Conservation (phyloP, 345 rosid genomes). For the Euclidium syriacum region DNA sequence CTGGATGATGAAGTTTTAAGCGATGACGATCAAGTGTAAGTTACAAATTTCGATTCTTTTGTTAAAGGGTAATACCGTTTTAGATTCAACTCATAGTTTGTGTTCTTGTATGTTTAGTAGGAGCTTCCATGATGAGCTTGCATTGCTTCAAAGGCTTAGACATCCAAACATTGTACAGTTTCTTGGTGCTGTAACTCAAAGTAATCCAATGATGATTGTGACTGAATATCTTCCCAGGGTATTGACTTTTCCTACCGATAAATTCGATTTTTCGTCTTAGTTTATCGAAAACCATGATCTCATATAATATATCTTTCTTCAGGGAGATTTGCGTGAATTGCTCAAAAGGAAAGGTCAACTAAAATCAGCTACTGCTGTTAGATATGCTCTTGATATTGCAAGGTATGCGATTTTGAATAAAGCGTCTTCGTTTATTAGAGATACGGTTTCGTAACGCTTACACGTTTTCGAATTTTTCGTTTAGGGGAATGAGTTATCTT, state of each 20-base stretch:
- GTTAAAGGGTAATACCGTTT: neutral
- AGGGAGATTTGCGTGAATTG: constrained; percentile 78
- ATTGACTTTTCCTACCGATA: constrained; percentile 7
- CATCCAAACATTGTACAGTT: constrained; percentile 98
- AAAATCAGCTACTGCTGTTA: constrained; percentile 52
- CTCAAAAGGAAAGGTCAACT: constrained; percentile 59
- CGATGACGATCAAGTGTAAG: constrained; percentile 88
- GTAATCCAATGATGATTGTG: constrained; percentile 97
- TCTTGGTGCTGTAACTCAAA: constrained; percentile 95
- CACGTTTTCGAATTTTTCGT: constrained; percentile 17
- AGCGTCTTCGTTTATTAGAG: neutral
- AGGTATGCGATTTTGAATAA: constrained; percentile 38
- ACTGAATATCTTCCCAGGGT: constrained; percentile 92
- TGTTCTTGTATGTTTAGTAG: constrained; percentile 43
- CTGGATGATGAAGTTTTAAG: constrained; percentile 66
- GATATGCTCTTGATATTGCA: constrained; percentile 91
- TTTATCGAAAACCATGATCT: constrained; percentile 3
- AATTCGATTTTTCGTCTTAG: neutral
- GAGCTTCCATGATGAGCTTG: constrained; percentile 88
- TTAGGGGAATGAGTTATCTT: constrained; percentile 91
- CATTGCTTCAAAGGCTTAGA: constrained; percentile 81
- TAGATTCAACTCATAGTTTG: neutral
- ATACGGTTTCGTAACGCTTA: neutral
- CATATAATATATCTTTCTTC: constrained; percentile 5
- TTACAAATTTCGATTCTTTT: neutral